Conservation (phyloP, 257 asterid genomes). For the Solanum etuberosum region DNA sequence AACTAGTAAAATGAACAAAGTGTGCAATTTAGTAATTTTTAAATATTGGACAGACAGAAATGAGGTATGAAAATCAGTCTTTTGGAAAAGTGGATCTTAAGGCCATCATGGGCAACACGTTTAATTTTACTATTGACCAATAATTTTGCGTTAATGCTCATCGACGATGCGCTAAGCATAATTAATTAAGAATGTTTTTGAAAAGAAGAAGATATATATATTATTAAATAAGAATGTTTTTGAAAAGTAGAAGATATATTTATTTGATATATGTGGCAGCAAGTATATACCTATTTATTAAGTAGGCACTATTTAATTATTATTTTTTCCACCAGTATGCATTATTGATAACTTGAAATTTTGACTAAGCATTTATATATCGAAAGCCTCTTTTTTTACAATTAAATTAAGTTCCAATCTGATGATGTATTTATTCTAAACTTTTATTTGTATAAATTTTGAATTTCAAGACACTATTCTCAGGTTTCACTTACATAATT, state of each 20-base stretch:
- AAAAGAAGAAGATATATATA: background rate
- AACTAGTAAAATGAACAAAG: background rate
- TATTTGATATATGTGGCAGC: background rate
- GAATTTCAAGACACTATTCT: too few relatives aligned
- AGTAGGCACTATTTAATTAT: background rate
- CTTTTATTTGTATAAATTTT: too few relatives aligned
- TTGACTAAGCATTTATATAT: background rate
- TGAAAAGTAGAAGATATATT: background rate
- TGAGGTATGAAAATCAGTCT: background rate
- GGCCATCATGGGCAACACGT: background rate
- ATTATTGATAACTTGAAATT: background rate
- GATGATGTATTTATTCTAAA: too few relatives aligned
- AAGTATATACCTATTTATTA: background rate
- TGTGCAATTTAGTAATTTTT: background rate
- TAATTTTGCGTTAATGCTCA: background rate
- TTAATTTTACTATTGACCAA: background rate
- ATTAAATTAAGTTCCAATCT: too few relatives aligned
- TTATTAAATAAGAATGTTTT: background rate
- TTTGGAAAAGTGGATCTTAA: background rate
- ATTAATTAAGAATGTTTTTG: background rate
- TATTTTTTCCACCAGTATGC: background rate
- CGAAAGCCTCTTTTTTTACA: too few relatives aligned
- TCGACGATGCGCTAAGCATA: background rate
- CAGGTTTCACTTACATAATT: too few relatives aligned
- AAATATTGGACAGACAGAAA: background rate